Percentiles rank a stretch among this genome's conserved stretches.
phyloP scores from a whole-genome alignment of 805 yeast genomes.

The Alloascoidea hylecoeti region DNA sequence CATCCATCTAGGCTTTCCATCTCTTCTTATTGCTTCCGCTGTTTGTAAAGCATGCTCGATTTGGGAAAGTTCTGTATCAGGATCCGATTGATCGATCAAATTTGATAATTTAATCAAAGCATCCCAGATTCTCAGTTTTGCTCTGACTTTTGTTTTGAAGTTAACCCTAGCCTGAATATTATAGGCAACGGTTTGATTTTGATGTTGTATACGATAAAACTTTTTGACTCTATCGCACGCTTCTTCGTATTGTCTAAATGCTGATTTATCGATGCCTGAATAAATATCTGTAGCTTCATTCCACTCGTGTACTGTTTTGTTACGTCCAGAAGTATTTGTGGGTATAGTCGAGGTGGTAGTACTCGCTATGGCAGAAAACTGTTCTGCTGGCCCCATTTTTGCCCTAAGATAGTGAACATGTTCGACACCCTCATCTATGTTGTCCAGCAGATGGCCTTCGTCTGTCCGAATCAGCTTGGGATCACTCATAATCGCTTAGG shows the following conservation, averaged over 20 bases:
- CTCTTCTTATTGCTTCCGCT: slow-evolving; percentile 58
- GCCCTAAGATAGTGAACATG: background rate
- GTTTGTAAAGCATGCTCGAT: slow-evolving; percentile 67
- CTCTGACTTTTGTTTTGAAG: slow-evolving; percentile 54
- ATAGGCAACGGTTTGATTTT: slow-evolving; percentile 56
- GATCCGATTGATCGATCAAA: slow-evolving; percentile 57
- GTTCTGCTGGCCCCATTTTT: background rate
- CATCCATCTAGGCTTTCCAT: slow-evolving; percentile 63
- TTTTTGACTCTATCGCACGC: slow-evolving; percentile 55
- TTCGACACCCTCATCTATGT: background rate
- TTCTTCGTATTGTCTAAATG: slow-evolving; percentile 51
- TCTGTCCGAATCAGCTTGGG: background rate
- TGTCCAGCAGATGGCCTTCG: slow-evolving; percentile 1
- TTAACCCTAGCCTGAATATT: slow-evolving; percentile 59
- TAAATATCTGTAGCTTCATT: background rate
- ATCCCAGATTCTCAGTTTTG: slow-evolving; percentile 60
- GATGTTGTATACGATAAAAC: slow-evolving; percentile 57
- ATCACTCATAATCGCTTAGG: too few species aligned
- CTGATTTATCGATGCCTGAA: slow-evolving; percentile 16
- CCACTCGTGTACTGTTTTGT: background rate
- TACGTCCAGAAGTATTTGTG: background rate
- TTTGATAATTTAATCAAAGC: slow-evolving; percentile 48
- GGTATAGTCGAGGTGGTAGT: background rate
- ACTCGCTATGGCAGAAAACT: background rate
- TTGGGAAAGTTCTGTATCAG: slow-evolving; percentile 62